Conservation (phyloP, 2,329 filamentous ascomycete genomes). For the Fusarium praegraminearum region DNA sequence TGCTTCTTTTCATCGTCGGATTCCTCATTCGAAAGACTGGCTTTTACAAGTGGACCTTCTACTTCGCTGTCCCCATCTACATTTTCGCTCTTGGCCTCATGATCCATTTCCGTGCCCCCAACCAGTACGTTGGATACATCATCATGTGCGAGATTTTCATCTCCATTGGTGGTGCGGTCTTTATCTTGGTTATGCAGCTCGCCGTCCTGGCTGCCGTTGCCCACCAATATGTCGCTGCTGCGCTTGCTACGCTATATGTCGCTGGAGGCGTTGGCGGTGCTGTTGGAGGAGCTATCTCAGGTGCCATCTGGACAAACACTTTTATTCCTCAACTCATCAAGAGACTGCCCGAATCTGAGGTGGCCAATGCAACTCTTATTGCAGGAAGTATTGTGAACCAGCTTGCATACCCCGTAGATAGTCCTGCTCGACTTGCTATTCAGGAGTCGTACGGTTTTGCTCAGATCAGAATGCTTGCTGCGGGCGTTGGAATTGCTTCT, state of each 20-base stretch:
- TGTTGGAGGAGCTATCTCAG: constrained; percentile 59
- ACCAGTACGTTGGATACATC: constrained; percentile 60
- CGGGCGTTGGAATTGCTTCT: constrained; percentile 50
- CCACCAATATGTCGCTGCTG: constrained; percentile 65
- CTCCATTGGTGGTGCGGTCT: constrained; percentile 65
- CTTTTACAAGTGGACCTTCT: constrained; percentile 62
- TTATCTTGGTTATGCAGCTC: constrained; percentile 67
- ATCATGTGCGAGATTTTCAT: constrained; percentile 67
- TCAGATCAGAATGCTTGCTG: constrained; percentile 57
- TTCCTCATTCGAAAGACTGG: constrained; percentile 59
- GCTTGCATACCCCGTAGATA: constrained; percentile 56
- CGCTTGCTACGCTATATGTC: constrained; percentile 60
- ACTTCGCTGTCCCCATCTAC: constrained; percentile 63
- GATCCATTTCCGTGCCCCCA: constrained; percentile 53
- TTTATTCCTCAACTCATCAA: constrained; percentile 53
- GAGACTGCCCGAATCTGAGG: constrained; percentile 54
- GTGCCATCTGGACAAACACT: constrained; percentile 59
- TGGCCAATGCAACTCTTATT: constrained; percentile 57
- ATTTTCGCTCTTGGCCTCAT: constrained; percentile 62
- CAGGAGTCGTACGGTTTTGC: constrained; percentile 61
- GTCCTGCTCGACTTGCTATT: constrained; percentile 57
- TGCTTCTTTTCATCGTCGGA: constrained; percentile 63
- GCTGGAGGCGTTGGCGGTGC: constrained; percentile 59
- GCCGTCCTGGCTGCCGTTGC: constrained; percentile 67
- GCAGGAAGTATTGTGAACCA: constrained; percentile 53